Base-by-base conservation (phyloP, 148 eudicot genomes). In the Persicaria tinctoria region DNA sequence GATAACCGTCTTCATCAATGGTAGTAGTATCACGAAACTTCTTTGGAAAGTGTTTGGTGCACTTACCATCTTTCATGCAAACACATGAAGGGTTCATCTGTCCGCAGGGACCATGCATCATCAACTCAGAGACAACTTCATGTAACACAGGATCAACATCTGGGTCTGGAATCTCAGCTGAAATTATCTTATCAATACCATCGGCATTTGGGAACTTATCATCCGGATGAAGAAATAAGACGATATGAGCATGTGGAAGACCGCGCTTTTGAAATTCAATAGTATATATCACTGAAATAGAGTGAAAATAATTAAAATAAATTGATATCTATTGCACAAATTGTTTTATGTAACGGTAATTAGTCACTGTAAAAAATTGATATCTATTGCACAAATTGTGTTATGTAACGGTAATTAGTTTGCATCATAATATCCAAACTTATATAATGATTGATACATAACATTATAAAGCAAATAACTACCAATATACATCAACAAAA, bases 161-260 rank as follows among this genome's bases (percentile, higher is more conserved):
- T 14, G 41, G 51, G 14, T 78, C 48, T 0, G 82, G 86, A 0
- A 84, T 27, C 44, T 80, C 79, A 4, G 78, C 79, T 0, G 57
- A 54, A 2, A 83, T 78, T 0, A 80, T 20, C 0, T n/a, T 13
- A 5, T 83, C 78, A 14, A 77, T 77, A 18, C 80, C 78, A 0
- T 75, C 64, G 0, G 60, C 16, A 9, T 71, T 4, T 2, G 74
- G 18, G 3, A 55, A 57, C 76, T 76, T 84, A 8, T 80, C 38
- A 0, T 53, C 41, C 0, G 4, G 55, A 51, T 51, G 5, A 13
- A 76, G 14, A 11, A 68, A 12, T 0, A 84, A 13, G 5, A 81
- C 76, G 0, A 78, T n/a, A 23, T 63, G 46, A 8, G 69, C 69
- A 63, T 51, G 14, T 13, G 14, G 4, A 13, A 51, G 4, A 10